Conservation (phyloP, 2,329 filamentous ascomycete species). For the Myotisia sp. region DNA sequence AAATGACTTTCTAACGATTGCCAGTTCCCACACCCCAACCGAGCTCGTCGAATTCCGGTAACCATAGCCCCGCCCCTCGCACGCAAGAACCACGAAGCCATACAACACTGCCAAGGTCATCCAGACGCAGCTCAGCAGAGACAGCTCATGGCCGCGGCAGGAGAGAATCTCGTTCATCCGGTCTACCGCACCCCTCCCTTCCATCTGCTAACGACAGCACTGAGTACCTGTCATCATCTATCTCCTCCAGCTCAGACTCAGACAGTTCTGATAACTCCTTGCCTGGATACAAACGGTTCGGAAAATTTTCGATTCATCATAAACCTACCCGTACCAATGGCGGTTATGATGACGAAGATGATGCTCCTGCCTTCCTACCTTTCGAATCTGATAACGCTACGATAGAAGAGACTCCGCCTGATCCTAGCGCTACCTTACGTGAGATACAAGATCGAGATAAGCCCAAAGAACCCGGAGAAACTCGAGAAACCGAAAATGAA, state of each 20-base stretch:
- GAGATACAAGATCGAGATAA: conserved; percentile 20
- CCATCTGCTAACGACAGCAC: conserved; percentile 22
- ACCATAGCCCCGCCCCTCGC: neutral
- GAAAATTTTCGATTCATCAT: conserved; percentile 26
- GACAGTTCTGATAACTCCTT: conserved; percentile 21
- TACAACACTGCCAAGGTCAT: neutral
- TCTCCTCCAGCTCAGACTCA: conserved; percentile 22
- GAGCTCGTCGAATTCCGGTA: conserved; percentile 7
- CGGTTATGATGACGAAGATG: conserved; percentile 31
- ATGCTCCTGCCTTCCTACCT: conserved; percentile 34
- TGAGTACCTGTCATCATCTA: conserved; percentile 12
- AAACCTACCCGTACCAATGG: conserved; percentile 18
- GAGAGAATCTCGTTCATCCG: conserved; percentile 1
- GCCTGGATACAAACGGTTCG: conserved; percentile 24
- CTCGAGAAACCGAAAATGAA: conserved; percentile 16
- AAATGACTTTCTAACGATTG: neutral
- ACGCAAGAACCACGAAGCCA: neutral
- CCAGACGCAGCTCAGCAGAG: conserved; percentile 10
- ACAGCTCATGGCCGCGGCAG: neutral
- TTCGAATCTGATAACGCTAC: conserved; percentile 13
- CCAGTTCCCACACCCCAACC: neutral
- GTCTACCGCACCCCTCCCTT: conserved; percentile 18
- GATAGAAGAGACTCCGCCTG: conserved; percentile 17
- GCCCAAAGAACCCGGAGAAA: conserved; percentile 16
- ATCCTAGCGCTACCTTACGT: conserved; percentile 31